A percentile compares a stretch with the other conserved stretches of the same genome.
phyloP scores from a whole-genome alignment of 2,329 filamentous ascomycete genomes.

The Lachnum nothofagi region DNA sequence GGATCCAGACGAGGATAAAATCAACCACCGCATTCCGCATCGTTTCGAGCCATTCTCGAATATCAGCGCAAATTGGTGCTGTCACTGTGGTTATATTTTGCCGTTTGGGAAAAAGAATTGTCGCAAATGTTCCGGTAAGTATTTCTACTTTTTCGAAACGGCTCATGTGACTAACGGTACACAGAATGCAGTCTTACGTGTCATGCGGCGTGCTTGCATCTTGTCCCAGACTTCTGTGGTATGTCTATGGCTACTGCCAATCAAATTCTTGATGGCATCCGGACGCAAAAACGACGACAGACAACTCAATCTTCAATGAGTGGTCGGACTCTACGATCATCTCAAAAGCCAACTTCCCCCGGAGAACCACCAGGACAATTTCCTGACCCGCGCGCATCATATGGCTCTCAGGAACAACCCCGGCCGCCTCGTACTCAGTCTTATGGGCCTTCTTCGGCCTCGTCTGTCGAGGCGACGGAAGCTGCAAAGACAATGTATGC shows the following conservation, averaged over 20 bases:
- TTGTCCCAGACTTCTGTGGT: constrained; percentile 97
- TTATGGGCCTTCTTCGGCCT: constrained; percentile 35
- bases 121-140: constrained; percentile 78
- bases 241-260: constrained; percentile 99
- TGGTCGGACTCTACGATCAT: constrained; percentile 26
- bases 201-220: constrained; percentile 84
- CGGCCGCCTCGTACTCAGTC: constrained; percentile 31
- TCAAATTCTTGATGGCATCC: constrained; percentile 82
- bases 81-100: constrained; percentile 93
- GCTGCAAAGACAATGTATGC: constrained; percentile 60
- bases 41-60: constrained; percentile 96
- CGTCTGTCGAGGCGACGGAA: constrained; percentile 53
- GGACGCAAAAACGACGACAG: constrained; percentile 66
- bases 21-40: constrained; percentile 98
- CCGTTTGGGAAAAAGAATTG: constrained; percentile 94
- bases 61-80: constrained; percentile 98
- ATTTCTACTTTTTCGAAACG: not conserved
- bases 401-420: constrained; percentile 26
- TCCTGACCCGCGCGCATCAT: constrained; percentile 26
- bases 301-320: constrained; percentile 30
- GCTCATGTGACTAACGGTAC: constrained; percentile 27
- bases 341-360: constrained; percentile 20
- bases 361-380: constrained; percentile 11
- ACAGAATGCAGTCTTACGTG: constrained; percentile 86
- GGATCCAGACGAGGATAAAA: constrained; percentile 97